Evolutionary conservation across 1,139 yeast species (phyloP).

Genomic region (Pichia sp.): DNA sequence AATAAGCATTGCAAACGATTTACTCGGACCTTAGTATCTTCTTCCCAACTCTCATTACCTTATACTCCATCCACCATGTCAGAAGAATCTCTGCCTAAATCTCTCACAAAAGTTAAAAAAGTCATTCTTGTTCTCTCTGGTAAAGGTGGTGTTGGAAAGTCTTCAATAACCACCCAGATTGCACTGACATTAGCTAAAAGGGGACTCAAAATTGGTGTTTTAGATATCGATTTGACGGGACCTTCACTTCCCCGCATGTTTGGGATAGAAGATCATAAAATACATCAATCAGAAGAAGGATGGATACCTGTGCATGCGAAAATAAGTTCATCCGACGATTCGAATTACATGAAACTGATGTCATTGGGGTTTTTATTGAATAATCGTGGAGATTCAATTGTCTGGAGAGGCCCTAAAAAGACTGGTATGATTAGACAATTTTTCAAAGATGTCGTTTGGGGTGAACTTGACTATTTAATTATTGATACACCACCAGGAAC

Average conservation of each 20-base stretch:
- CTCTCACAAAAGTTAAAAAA: conserved; percentile 61
- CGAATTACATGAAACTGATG: conserved; percentile 39
- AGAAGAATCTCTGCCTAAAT: conserved; percentile 34
- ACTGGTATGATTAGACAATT: conserved; percentile 97
- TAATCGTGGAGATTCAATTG: conserved; percentile 82
- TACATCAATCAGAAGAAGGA: conserved; percentile 70
- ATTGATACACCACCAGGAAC: conserved; percentile 99
- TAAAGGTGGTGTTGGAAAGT: conserved; percentile 97
- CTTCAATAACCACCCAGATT: conserved; percentile 89
- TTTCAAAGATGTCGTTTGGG: conserved; percentile 88
- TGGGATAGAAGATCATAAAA: conserved; percentile 74
- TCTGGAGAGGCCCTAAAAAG: conserved; percentile 98
- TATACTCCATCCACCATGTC: conserved; percentile 1
- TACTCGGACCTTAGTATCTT: too few species aligned
- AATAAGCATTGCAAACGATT: too few species aligned
- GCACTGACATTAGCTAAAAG: conserved; percentile 66
- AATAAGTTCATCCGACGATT: background rate
- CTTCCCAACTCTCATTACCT: too few species aligned
- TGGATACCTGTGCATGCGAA: conserved; percentile 78
- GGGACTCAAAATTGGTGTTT: conserved; percentile 80
- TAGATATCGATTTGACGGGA: conserved; percentile 94
- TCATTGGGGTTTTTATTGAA: conserved; percentile 85
- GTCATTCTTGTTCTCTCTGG: conserved; percentile 80
- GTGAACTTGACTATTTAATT: conserved; percentile 66
- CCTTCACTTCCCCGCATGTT: conserved; percentile 97